Evolutionary conservation across 305 asterid genomes (phyloP), one percentile per base, ranked within the genome.

Genomic region (Rubia tinctorum): DNA sequence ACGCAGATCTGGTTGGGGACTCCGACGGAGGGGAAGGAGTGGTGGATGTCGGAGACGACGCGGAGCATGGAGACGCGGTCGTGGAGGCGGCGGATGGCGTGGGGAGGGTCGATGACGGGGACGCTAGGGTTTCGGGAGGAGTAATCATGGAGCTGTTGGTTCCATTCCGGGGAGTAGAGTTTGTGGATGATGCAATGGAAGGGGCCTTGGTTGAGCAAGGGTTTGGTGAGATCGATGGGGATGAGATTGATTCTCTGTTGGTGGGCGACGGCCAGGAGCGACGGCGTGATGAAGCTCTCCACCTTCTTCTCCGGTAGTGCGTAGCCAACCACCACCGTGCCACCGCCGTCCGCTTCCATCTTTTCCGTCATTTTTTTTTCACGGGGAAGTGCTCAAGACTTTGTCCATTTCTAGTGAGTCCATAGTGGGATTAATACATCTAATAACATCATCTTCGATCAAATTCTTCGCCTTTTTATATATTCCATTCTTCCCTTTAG

Each of bases 161-260:
- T 72, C 96, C 96, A 94, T 14, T 85, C 86, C 0, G 83, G 75
- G 59, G 79, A 79, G 73, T 85, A 84, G 13, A 84, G 43, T 66
- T 94, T 94, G 88, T 94, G 97, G 63, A 94, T 80, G 62, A 94
- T 71, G 82, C 93, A 88, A 72, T 91, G 88, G 71, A 90, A 86
- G 13, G 96, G 95, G 66, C 76, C 80, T 62, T 91, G 99, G 45
- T 88, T 88, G 60, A 79, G 58, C 63, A 94, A 78, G 78, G 99
- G 89, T 69, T 84, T 77, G 30, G 72, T 14, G 25, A 77, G 81
- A n/a, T 90, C 75, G 77, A 94, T 61, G 0, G 78, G 88, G 71
- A 89, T 65, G 3, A 94, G 87, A 67, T 88, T 89, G 62, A 94
- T 82, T 22, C 97, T 92, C 47, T 85, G 82, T 53, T 84, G 72